These are phyloP conservation scores for Curvularia eragrostidis DNA, from an alignment of 2,329 filamentous ascomycete genomes.

Conservation along the genomic window DNA sequence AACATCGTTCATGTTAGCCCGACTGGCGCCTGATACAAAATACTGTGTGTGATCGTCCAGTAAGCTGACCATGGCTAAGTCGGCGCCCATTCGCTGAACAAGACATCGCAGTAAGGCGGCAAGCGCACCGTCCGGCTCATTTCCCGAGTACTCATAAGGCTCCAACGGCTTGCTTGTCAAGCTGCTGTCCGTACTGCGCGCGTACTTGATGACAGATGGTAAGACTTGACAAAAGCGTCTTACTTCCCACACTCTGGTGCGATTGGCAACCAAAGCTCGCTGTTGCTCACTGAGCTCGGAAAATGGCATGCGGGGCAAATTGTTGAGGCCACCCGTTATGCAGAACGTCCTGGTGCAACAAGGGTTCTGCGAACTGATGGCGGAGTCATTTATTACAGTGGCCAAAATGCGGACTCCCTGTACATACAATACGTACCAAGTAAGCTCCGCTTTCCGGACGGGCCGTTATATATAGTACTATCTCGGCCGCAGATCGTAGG, in stretches of 20 bases:
- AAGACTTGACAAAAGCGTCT: constrained; percentile 15
- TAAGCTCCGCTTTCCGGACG: neutral
- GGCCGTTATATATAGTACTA: neutral
- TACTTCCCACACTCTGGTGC: constrained; percentile 16
- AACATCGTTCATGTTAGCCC: constrained; percentile 5
- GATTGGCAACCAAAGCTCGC: constrained; percentile 11
- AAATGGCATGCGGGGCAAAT: constrained; percentile 8
- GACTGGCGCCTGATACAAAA: constrained; percentile 15
- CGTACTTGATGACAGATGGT: constrained; percentile 11
- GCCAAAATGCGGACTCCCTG: neutral
- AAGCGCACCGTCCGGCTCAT: constrained; percentile 12
- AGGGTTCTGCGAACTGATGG: neutral
- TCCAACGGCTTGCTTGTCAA: constrained; percentile 7
- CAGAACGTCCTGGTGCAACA: neutral
- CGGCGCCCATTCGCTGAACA: constrained; percentile 11
- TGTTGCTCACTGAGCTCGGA: constrained; percentile 14
- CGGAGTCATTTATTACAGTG: constrained; percentile 1
- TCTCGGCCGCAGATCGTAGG: neutral
- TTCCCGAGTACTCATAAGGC: neutral
- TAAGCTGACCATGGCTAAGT: constrained; percentile 15
- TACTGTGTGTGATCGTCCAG: constrained; percentile 17
- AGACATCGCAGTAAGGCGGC: constrained; percentile 14
- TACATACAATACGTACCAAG: neutral
- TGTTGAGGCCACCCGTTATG: neutral
- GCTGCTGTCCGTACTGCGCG: constrained; percentile 2